These are phyloP conservation scores for Dioscorea dumetorum DNA, from an alignment of 106 monocot species.

Conservation along the genomic window DNA sequence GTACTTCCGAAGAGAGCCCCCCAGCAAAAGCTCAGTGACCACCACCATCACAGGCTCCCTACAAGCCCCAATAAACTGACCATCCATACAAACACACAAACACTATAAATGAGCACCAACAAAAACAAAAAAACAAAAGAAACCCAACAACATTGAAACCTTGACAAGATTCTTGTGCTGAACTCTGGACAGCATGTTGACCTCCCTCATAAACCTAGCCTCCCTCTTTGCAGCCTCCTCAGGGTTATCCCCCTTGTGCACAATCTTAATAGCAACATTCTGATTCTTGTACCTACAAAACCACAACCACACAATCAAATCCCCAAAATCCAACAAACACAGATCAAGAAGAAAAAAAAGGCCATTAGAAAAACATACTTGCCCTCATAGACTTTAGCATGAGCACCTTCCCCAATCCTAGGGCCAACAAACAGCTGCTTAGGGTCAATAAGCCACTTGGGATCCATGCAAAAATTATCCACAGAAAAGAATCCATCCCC, in stretches of 20 bases:
- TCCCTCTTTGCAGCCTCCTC: conserved; percentile 80
- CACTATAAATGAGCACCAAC: neutral
- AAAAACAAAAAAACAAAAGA: neutral
- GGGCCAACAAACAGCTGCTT: conserved; percentile 87
- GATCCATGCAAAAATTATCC: conserved; percentile 47
- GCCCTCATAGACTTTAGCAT: conserved; percentile 91
- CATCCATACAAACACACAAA: neutral
- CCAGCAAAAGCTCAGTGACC: conserved; percentile 87
- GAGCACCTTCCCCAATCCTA: conserved; percentile 87
- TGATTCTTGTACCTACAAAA: conserved; percentile 78
- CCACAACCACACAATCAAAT: neutral
- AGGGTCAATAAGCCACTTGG: conserved; percentile 84
- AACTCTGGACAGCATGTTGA: conserved; percentile 72
- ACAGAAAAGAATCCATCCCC: conserved; percentile 40
- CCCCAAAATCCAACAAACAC: conserved; percentile 1
- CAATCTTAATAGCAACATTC: conserved; percentile 91
- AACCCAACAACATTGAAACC: conserved; percentile 27
- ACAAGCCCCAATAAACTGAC: conserved; percentile 91
- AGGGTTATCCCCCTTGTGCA: conserved; percentile 70
- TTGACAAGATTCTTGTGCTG: conserved; percentile 97
- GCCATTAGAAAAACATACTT: conserved; percentile 46
- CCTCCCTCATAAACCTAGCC: conserved; percentile 83
- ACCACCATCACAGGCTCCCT: conserved; percentile 98
- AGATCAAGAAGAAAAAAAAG: neutral
- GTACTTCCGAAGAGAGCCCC: conserved; percentile 80